phyloP scores from a whole-genome alignment of 768 basidiomycete species.

The Sistotremastrum suecicum region DNA sequence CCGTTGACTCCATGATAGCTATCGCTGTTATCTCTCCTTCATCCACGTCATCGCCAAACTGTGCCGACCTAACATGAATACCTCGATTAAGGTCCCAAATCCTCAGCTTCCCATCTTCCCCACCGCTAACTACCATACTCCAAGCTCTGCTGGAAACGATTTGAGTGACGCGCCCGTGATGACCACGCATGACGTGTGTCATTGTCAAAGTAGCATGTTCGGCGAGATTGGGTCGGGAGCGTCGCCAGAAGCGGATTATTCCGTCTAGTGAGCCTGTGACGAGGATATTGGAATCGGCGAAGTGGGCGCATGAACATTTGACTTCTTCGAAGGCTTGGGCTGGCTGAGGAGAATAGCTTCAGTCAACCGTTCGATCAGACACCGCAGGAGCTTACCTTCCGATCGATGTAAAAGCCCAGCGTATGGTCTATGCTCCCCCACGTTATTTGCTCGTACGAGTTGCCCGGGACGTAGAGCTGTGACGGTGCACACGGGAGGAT shows the following conservation, averaged over 20 bases:
- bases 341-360: conserved; percentile 25
- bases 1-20: conserved; percentile 77
- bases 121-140: conserved; percentile 75
- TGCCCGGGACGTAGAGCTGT: conserved; percentile 39
- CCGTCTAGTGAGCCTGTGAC: conserved; percentile 73
- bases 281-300: conserved; percentile 59
- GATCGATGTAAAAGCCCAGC: conserved; percentile 48
- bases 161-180: conserved; percentile 51
- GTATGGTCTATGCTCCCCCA: conserved; percentile 36
- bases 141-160: conserved; percentile 66
- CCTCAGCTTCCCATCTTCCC: conserved; percentile 73
- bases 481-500: conserved; percentile 51
- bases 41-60: conserved; percentile 33
- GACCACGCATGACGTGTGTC: conserved; percentile 70
- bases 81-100: conserved; percentile 86
- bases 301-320: conserved; percentile 57
- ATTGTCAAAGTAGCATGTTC: conserved; percentile 23
- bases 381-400: conserved; percentile 28
- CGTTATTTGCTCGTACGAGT: conserved; percentile 53
- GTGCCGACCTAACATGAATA: conserved; percentile 66
- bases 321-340: conserved; percentile 68
- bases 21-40: conserved; percentile 25
- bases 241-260: conserved; percentile 73
- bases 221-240: conserved; percentile 24
- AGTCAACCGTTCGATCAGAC: neutral